A percentile compares a stretch with the other conserved stretches of the same genome.
Conservation (phyloP, 2,329 filamentous ascomycete species). For the Chrysosporium keratinophilum region DNA sequence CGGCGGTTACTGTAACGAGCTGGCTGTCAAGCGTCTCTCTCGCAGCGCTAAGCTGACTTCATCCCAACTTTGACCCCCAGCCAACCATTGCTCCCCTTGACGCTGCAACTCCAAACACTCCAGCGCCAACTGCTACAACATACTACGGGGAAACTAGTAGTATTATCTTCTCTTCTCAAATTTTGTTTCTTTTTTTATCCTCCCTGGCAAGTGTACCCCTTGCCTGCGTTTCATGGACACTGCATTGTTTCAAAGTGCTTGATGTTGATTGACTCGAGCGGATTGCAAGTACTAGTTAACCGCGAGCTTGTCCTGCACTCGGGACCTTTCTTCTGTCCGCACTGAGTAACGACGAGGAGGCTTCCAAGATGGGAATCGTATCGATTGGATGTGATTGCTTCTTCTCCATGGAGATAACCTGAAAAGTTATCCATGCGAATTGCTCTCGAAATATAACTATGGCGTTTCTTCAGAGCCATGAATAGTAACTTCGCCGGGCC, state of each 20-base stretch:
- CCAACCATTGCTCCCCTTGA: conserved; percentile 3
- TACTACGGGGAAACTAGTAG: background rate
- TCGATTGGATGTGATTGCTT: background rate
- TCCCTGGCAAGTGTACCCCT: too few species aligned
- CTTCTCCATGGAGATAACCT: background rate
- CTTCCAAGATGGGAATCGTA: background rate
- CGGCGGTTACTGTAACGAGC: conserved; percentile 5
- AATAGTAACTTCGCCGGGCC: background rate
- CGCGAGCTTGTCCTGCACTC: background rate
- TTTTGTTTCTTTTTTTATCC: background rate
- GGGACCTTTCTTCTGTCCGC: background rate
- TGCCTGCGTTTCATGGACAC: conserved; percentile 1
- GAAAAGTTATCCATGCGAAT: too few species aligned
- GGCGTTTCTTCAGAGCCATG: background rate
- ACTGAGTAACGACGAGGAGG: background rate
- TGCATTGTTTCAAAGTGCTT: background rate
- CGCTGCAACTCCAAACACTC: background rate
- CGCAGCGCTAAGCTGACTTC: conserved; percentile 2
- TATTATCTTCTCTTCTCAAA: background rate
- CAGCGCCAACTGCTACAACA: background rate
- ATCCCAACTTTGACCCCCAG: background rate
- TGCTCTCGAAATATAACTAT: background rate
- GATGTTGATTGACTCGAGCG: background rate
- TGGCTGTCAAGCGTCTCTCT: background rate
- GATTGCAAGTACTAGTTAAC: background rate